Conservation (phyloP, 2,329 filamentous ascomycete species). For the Nothophaeocryptopus gaeumannii region DNA sequence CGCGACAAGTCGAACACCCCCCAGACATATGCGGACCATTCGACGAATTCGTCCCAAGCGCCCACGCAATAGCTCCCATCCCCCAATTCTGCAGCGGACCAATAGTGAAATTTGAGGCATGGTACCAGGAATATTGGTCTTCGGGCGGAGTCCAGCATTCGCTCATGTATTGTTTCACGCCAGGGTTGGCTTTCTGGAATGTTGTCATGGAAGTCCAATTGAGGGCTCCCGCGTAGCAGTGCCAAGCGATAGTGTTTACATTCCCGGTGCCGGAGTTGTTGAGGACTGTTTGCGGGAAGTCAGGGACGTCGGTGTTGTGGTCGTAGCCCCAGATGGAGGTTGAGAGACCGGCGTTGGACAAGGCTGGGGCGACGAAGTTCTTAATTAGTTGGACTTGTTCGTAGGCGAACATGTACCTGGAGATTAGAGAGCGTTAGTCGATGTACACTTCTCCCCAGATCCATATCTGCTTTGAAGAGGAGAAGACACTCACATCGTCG, state of each 20-base stretch:
- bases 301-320: constrained; percentile 20
- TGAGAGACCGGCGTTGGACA: constrained; percentile 13
- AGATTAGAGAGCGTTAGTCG: too few species aligned
- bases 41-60: constrained; percentile 14
- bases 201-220: constrained; percentile 19
- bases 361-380: constrained; percentile 18
- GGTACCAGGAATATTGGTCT: constrained; percentile 14
- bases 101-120: constrained; percentile 21
- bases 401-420: constrained; percentile 17
- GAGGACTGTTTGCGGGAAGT: constrained; percentile 20
- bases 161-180: constrained; percentile 22
- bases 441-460: too few species aligned
- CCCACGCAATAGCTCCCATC: constrained; percentile 22
- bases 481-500: constrained; percentile 17
- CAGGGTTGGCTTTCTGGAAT: constrained; percentile 17
- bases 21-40: constrained; percentile 19
- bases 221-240: constrained; percentile 19
- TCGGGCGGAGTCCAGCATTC: constrained; percentile 23
- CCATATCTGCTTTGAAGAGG: too few species aligned
- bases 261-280: constrained; percentile 12
- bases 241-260: constrained; percentile 23
- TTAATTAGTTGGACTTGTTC: constrained; percentile 18
- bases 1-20: constrained; percentile 17
- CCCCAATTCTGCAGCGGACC: constrained; percentile 25
- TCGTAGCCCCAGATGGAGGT: constrained; percentile 24